Base-by-base conservation (phyloP, 768 basidiomycete species). In the Tylopilus sp. region DNA sequence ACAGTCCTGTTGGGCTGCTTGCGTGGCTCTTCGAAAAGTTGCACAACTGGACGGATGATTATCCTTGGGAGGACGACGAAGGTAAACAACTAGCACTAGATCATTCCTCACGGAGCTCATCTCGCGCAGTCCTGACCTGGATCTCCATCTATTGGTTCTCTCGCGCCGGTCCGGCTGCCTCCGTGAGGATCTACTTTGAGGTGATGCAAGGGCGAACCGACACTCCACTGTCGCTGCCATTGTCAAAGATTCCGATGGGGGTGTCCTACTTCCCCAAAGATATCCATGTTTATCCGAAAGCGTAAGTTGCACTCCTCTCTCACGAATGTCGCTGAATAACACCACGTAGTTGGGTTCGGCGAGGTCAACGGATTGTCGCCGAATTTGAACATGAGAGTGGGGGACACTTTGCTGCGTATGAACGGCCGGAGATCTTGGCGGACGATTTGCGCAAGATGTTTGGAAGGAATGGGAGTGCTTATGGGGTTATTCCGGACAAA, bases 381-480 rank as follows among this genome's bases (percentile, higher is more conserved):
- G 72, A 77, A 53, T 66, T 72, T 4, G 66, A 73, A 15, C 82
- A 84, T 45, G 67, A 69, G 1, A 60, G 60, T 6, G 82, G 83
- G 5, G 82, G 83, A 1, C 83, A 84, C 62, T 84, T 85, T 58
- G 78, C 81, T 10, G 74, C 82, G 0, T 60, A 75, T 53, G 82
- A 84, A 56, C 64, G 57, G 39, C 81, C 83, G 0, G 68, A 74
- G 4, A 63, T 64, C 3, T 68, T 85, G 15, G 81, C 70, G 0
- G 69, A 57, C 1, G 83, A 82, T 57, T 44, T 85, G 42, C 67
- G 76, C 26, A 75, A 70, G 57, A 83, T 83, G 80, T 84, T 82
- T 63, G 75, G 75, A 33, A 76, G 69, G 50, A 75, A 71, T 10
- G 78, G 80, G 0, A 73, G 73, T 30, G 79, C 78, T 3, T 77